Percentiles rank a stretch among this genome's conserved stretches.
Conservation (phyloP, 2,329 filamentous ascomycete genomes). For the Fusarium tanahbumbuense region DNA sequence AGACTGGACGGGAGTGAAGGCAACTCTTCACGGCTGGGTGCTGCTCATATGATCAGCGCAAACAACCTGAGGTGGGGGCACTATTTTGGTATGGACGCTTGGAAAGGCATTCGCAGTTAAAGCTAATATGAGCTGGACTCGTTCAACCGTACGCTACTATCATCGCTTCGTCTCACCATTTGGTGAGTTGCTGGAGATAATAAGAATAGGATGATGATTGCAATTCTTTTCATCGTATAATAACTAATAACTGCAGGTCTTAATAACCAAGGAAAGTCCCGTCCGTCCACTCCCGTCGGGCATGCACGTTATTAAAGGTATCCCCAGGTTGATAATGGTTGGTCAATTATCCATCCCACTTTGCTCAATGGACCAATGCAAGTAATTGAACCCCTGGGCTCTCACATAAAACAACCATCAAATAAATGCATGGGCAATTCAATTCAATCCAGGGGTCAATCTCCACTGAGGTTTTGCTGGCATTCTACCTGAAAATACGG, state of each 20-base stretch:
- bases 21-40: conserved; percentile 6
- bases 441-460: conserved; percentile 28
- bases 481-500: conserved; percentile 33
- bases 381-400: conserved; percentile 18
- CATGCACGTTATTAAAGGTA: conserved; percentile 23
- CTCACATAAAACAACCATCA: conserved; percentile 5
- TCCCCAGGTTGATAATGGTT: neutral
- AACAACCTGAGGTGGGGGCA: conserved; percentile 14
- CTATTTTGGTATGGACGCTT: neutral
- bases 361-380: conserved; percentile 15
- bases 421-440: conserved; percentile 19
- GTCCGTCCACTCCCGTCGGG: conserved; percentile 4
- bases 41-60: conserved; percentile 8
- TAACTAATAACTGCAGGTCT: neutral
- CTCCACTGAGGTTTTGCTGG: conserved; percentile 30
- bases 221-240: neutral
- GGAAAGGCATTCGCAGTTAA: conserved; percentile 4
- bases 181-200: neutral
- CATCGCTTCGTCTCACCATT: neutral
- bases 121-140: conserved; percentile 19
- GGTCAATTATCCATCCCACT: conserved; percentile 1
- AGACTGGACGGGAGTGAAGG: neutral
- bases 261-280: neutral
- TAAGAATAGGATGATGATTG: too few species aligned
- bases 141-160: neutral